Evolutionary conservation across 2,329 filamentous ascomycete species (phyloP).

Genomic region (Ceratocystis cubensis): DNA sequence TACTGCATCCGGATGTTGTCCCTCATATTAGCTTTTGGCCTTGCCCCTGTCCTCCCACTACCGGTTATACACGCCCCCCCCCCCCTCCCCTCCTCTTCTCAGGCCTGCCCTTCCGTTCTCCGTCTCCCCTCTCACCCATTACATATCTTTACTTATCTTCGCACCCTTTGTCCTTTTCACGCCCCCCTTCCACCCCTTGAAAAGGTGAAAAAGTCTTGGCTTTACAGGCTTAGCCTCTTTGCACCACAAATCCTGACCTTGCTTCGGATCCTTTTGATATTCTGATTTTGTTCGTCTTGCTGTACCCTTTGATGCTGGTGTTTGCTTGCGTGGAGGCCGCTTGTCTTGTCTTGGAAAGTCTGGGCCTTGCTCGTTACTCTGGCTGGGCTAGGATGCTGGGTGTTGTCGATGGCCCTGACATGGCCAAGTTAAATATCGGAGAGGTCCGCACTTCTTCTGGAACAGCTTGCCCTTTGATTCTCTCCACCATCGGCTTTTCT

Average conservation of each 20-base stretch:
- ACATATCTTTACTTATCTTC: not conserved
- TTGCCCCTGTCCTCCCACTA: not conserved
- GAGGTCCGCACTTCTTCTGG: constrained; percentile 1
- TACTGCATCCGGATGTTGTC: constrained; percentile 7
- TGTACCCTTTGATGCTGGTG: not conserved
- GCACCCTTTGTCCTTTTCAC: not conserved
- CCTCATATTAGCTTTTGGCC: not conserved
- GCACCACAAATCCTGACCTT: constrained; percentile 3
- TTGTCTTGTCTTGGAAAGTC: not conserved
- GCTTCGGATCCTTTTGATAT: constrained; percentile 10
- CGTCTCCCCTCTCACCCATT: not conserved
- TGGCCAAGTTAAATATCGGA: constrained; percentile 1
- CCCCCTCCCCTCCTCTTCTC: not conserved
- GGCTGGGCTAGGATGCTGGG: not conserved
- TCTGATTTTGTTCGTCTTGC: constrained; percentile 1
- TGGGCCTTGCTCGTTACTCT: not conserved
- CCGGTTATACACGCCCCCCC: not conserved
- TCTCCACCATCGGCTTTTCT: not conserved
- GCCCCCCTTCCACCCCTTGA: constrained; percentile 5
- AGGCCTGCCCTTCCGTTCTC: not conserved
- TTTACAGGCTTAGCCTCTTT: constrained; percentile 9
- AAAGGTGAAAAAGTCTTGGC: constrained; percentile 9
- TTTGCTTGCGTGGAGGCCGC: constrained; percentile 9
- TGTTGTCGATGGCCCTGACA: constrained; percentile 6
- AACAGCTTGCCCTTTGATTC: not conserved